Evolutionary conservation across 768 basidiomycete species (phyloP), one percentile per base, ranked within the genome.

Genomic region (Tylopilus vinaceipallidus): DNA sequence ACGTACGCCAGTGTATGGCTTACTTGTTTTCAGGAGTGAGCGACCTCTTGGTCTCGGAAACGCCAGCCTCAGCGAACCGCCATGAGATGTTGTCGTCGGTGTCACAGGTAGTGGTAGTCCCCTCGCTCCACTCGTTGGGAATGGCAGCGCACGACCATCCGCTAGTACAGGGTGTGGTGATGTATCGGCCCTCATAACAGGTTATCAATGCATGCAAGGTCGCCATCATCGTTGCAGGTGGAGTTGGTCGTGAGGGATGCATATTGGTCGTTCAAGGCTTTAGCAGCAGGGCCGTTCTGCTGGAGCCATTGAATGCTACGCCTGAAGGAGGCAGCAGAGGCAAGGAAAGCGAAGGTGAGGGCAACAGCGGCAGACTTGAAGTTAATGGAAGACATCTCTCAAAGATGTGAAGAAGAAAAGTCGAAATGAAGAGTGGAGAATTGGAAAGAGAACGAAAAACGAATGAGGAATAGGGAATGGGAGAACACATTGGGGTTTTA

Each of bases 221-320:
- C 52, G 7, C 56, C 61, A 14, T 50, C 50, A 23, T 49, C 27
- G 53, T 8, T 55, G 23, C 62, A 63, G 5, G 58, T 2, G 5
- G 61, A 58, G 45, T 8, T 55, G 37, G 48, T 6, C 1, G 55
- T 58, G 30, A 63, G 37, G 2, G 40, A 19, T 2, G n/a, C 19
- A 23, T 63, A 63, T 33, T 63, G 47, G 19, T 56, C 58, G 27
- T 63, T 63, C 42, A 63, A 41, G 11, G 54, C 56, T 33, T 63
- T 53, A 4, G 62, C 61, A 38, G 58, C 58, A 40, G 58, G 58
- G 1, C 58, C 61, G n/a, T 63, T 63, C 24, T 63, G 50, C 44
- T 63, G 62, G 8, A 63, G 54, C 51, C 48, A 63, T 36, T 57
- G 30, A 17, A 32, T 11, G 34, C 51, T 55, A 47, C 61, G 61